A percentile compares a stretch with the other conserved stretches of the same genome.
Conservation (phyloP, 495 filamentous ascomycete species). For the Penicillium desertorum region DNA sequence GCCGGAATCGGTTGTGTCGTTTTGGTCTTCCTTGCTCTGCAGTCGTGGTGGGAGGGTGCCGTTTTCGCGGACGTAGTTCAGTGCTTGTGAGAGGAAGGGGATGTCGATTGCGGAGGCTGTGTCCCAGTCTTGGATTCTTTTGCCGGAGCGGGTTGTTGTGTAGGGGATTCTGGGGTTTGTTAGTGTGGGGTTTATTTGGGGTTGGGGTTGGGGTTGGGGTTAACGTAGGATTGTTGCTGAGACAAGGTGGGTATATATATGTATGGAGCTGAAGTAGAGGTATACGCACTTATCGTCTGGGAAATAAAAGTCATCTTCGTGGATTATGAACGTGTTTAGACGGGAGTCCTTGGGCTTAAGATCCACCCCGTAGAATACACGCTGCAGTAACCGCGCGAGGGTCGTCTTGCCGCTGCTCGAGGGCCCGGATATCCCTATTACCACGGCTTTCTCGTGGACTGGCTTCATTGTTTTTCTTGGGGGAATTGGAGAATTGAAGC, state of each 20-base stretch:
- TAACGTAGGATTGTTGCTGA: neutral
- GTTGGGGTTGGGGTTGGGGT: neutral
- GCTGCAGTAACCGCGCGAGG: constrained; percentile 68
- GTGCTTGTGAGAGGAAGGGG: constrained; percentile 55
- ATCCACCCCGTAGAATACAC: constrained; percentile 54
- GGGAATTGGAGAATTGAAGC: constrained; percentile 1
- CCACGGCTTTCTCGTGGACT: constrained; percentile 38
- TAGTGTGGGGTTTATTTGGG: neutral
- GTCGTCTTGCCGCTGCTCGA: constrained; percentile 83
- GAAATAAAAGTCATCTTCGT: constrained; percentile 91
- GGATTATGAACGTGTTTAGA: constrained; percentile 67
- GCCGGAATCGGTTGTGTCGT: constrained; percentile 57
- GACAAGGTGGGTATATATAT: neutral
- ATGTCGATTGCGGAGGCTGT: constrained; percentile 72
- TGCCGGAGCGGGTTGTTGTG: constrained; percentile 38
- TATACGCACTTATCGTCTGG: constrained; percentile 62
- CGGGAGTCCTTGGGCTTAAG: neutral
- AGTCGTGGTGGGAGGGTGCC: constrained; percentile 66
- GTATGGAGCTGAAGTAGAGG: neutral
- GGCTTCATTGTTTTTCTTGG: neutral
- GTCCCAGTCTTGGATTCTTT: constrained; percentile 80
- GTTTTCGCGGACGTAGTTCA: constrained; percentile 61
- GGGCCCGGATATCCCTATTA: constrained; percentile 72
- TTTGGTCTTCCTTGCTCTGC: constrained; percentile 74
- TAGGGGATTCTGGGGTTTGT: constrained; percentile 48